These are phyloP conservation scores for Intubia oerlemansii DNA, from an alignment of 2,329 filamentous ascomycete species.

Conservation along the genomic window DNA sequence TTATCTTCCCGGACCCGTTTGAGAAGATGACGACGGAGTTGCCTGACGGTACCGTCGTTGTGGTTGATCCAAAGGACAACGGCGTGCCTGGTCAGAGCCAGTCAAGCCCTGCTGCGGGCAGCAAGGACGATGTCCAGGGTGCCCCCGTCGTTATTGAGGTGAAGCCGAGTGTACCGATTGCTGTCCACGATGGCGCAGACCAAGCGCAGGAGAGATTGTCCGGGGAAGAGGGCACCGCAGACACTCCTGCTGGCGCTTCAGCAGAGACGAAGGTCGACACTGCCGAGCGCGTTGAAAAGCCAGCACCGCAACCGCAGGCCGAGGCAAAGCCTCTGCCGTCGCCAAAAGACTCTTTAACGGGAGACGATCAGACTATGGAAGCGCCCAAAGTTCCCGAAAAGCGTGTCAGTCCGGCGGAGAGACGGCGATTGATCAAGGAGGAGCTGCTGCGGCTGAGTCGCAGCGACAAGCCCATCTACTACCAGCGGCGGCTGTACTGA, in stretches of 20 bases:
- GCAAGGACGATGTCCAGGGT: conserved; percentile 7
- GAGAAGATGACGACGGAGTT: conserved; percentile 22
- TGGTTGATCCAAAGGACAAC: conserved; percentile 13
- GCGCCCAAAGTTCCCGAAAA: conserved; percentile 19
- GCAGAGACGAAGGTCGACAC: too few species aligned
- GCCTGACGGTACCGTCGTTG: conserved; percentile 22
- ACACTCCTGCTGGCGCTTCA: too few species aligned
- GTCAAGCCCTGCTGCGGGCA: conserved; percentile 6
- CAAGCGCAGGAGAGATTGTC: neutral
- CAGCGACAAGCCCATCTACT: conserved; percentile 19
- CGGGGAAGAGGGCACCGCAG: conserved; percentile 2
- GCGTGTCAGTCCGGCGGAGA: conserved; percentile 28
- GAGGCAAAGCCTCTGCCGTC: neutral
- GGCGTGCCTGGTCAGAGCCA: conserved; percentile 7
- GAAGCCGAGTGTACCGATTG: conserved; percentile 14
- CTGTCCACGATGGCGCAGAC: conserved; percentile 6
- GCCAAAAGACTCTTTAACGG: neutral
- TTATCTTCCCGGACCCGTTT: conserved; percentile 29
- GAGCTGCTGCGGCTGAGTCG: conserved; percentile 8
- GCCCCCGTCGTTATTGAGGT: conserved; percentile 13
- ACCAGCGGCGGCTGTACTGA: conserved; percentile 33
- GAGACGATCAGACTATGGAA: neutral
- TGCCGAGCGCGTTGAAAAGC: too few species aligned
- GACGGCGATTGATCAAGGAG: conserved; percentile 25
- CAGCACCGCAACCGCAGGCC: neutral